Conservation (phyloP, 2,329 filamentous ascomycete species). For the Fusarium sarcochroum region DNA sequence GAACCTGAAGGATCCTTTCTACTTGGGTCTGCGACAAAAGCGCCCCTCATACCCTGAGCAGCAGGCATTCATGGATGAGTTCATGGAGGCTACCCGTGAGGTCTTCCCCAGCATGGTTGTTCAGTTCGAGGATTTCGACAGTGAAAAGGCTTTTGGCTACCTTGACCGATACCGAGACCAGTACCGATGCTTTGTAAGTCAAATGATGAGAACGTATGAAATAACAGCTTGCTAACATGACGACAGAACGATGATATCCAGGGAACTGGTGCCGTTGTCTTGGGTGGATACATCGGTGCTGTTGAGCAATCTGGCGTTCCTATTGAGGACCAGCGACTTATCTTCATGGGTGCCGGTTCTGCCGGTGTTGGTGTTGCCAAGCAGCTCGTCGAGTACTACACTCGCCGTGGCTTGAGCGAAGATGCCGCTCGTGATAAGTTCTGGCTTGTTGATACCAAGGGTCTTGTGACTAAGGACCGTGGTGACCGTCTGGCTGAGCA, state of each 20-base stretch:
- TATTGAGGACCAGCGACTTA: conserved; percentile 89
- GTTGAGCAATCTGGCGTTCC: conserved; percentile 90
- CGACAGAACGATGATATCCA: conserved; percentile 90
- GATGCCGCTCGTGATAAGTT: conserved; percentile 91
- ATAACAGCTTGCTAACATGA: conserved; percentile 25
- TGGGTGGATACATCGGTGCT: conserved; percentile 82
- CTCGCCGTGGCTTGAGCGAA: conserved; percentile 89
- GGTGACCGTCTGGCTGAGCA: conserved; percentile 95
- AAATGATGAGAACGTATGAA: neutral
- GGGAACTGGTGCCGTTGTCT: conserved; percentile 94
- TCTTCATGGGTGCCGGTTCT: conserved; percentile 96
- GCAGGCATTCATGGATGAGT: conserved; percentile 94
- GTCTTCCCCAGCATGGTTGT: conserved; percentile 78
- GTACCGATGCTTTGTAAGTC: conserved; percentile 84
- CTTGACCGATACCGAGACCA: conserved; percentile 88
- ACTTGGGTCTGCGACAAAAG: conserved; percentile 89
- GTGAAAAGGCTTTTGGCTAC: conserved; percentile 89
- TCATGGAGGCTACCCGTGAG: conserved; percentile 92
- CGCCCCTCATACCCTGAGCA: conserved; percentile 84
- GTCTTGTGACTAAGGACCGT: conserved; percentile 92
- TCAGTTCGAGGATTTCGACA: conserved; percentile 98
- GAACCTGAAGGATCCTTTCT: conserved; percentile 79
- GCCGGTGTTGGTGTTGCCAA: conserved; percentile 98
- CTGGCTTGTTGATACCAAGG: conserved; percentile 97
- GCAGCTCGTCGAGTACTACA: conserved; percentile 98